A percentile compares a stretch with the other conserved stretches of the same genome.
phyloP scores from a whole-genome alignment of 257 asterid species.

The Fraxinus anomala region DNA sequence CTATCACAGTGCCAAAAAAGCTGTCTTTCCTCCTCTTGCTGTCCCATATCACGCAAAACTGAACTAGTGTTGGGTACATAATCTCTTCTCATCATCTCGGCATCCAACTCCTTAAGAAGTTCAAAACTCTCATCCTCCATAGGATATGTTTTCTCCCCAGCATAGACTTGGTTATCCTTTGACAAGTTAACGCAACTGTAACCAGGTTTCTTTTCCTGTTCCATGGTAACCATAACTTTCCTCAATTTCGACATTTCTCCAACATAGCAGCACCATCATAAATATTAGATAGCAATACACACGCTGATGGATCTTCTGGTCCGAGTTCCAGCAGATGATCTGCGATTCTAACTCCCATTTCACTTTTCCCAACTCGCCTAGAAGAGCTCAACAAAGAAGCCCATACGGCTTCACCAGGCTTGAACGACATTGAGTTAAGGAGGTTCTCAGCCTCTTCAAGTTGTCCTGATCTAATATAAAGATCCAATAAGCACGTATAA shows the following conservation, averaged over 20 bases:
- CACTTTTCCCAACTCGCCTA: conserved; percentile 42
- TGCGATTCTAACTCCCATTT: conserved; percentile 64
- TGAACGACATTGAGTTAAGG: conserved; percentile 58
- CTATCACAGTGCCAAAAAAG: conserved; percentile 89
- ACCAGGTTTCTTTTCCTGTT: conserved; percentile 66
- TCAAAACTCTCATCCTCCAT: conserved; percentile 54
- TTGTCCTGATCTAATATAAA: conserved; percentile 63
- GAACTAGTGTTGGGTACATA: conserved; percentile 58
- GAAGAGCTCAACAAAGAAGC: conserved; percentile 68
- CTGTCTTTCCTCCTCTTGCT: conserved; percentile 71
- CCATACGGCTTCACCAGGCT: conserved; percentile 81
- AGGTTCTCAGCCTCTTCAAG: conserved; percentile 63
- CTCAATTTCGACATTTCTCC: conserved; percentile 55
- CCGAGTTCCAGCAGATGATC: conserved; percentile 47
- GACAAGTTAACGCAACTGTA: conserved; percentile 65
- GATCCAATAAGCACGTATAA: conserved; percentile 77
- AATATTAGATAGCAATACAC: conserved; percentile 57
- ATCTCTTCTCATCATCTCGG: conserved; percentile 70
- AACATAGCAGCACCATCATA: conserved; percentile 65
- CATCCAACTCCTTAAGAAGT: conserved; percentile 53
- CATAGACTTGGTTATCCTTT: conserved; percentile 60
- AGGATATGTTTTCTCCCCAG: conserved; percentile 59
- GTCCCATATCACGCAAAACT: conserved; percentile 75
- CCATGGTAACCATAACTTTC: conserved; percentile 50
- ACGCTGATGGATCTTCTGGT: conserved; percentile 61